Conservation (phyloP, 345 rosid species). For the Heritiera littoralis region DNA sequence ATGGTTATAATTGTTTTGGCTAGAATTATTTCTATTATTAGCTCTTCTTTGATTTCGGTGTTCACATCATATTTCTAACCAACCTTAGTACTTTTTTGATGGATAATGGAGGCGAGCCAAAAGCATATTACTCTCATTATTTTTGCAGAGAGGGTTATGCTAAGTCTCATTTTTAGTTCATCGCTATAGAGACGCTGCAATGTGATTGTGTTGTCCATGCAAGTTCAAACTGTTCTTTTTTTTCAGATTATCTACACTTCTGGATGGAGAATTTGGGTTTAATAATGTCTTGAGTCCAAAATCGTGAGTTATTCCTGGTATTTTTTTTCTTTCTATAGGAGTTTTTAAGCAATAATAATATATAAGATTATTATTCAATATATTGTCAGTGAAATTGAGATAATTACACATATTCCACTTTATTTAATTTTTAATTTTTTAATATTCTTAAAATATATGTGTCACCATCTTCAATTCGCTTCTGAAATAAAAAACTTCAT, state of each 20-base stretch:
- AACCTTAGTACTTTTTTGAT: neutral
- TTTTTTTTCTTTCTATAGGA: too few species aligned
- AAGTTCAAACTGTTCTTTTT: neutral
- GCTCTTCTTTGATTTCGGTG: neutral
- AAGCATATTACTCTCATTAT: neutral
- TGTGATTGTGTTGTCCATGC: neutral
- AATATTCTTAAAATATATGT: too few species aligned
- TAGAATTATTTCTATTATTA: neutral
- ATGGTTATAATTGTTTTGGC: neutral
- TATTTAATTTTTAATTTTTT: too few species aligned
- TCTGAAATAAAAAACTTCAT: too few species aligned
- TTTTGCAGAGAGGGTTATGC: slow-evolving; percentile 4
- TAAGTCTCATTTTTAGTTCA: neutral
- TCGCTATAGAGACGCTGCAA: neutral
- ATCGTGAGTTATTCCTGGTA: neutral
- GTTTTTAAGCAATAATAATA: neutral
- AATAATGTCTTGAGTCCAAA: neutral
- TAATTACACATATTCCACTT: too few species aligned
- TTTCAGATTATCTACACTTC: neutral
- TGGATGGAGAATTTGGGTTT: neutral
- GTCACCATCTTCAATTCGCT: too few species aligned
- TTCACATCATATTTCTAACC: neutral
- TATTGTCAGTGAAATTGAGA: too few species aligned
- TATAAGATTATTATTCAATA: too few species aligned
- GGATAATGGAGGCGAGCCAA: neutral